These are phyloP conservation scores for Chaetoceros muelleri DNA, from an alignment of 108 stramenopile genomes.

Conservation along the genomic window DNA sequence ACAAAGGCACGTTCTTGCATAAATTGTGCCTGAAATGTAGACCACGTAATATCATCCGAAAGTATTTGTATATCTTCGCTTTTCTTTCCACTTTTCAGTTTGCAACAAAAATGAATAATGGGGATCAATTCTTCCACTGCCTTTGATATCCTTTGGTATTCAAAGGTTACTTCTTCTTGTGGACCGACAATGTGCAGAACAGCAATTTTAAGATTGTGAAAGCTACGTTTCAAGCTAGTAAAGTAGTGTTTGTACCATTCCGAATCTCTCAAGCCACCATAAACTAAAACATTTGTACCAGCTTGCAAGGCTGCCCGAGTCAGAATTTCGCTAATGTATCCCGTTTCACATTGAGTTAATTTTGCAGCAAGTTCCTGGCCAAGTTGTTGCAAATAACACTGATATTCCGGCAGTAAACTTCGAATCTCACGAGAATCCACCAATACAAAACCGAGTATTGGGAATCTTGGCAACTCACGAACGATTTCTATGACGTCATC, in stretches of 20 bases:
- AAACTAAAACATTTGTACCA: conserved; percentile 60
- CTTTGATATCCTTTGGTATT: background rate
- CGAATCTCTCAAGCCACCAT: conserved; percentile 38
- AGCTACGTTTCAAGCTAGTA: conserved; percentile 26
- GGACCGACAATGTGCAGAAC: conserved; percentile 35
- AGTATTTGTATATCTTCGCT: background rate
- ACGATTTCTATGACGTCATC: background rate
- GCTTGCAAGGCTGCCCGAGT: conserved; percentile 32
- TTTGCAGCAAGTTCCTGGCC: conserved; percentile 58
- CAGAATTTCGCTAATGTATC: conserved; percentile 48
- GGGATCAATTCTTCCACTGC: background rate
- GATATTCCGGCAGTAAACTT: conserved; percentile 65
- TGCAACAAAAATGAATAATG: background rate
- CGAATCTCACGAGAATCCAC: conserved; percentile 83
- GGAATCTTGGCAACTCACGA: conserved; percentile 26
- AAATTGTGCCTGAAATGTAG: background rate
- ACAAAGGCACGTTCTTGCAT: background rate
- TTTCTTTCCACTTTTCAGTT: conserved; percentile 1
- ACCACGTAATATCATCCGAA: background rate
- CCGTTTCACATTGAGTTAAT: conserved; percentile 66
- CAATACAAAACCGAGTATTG: conserved; percentile 65
- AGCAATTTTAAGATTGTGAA: conserved; percentile 19
- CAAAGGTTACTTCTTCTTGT: background rate
- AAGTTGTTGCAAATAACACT: conserved; percentile 37
- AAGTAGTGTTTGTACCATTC: conserved; percentile 50